A percentile compares a stretch with the other conserved stretches of the same genome.
These are phyloP conservation scores for Rhinocladiella similis DNA, from an alignment of 2,329 filamentous ascomycete genomes.

Conservation along the genomic window DNA sequence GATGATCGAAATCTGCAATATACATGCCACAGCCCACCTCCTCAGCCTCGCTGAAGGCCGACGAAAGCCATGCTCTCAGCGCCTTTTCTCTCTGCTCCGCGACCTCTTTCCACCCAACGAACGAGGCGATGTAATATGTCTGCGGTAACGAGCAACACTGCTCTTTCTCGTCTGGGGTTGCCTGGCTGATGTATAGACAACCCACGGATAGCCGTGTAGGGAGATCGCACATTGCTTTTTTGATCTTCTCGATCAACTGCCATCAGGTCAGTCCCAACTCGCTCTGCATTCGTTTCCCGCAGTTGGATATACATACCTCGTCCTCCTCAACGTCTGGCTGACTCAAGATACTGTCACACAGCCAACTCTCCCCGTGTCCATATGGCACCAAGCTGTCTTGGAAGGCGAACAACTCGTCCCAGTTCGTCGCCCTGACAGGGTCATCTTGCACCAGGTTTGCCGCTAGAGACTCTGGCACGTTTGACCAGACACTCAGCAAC, in stretches of 20 bases:
- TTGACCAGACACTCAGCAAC: not conserved
- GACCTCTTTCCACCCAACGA: slow-evolving; percentile 1
- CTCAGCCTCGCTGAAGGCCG: not conserved
- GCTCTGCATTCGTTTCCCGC: not conserved
- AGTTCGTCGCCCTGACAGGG: not conserved
- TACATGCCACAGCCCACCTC: slow-evolving; percentile 1
- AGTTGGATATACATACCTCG: not conserved
- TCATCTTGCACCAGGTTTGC: not conserved
- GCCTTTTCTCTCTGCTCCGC: not conserved
- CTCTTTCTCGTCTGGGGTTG: not conserved
- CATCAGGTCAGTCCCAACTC: not conserved
- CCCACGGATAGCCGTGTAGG: slow-evolving; percentile 2
- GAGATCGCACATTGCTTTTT: slow-evolving; percentile 1
- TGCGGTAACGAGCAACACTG: not conserved
- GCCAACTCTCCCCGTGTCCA: not conserved
- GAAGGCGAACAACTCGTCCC: slow-evolving; percentile 1
- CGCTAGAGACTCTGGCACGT: not conserved
- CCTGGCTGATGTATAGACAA: not conserved
- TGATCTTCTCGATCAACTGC: not conserved
- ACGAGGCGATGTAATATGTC: slow-evolving; percentile 2
- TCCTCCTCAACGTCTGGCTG: not conserved
- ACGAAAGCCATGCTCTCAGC: not conserved
- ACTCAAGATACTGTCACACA: not conserved
- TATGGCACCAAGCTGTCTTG: not conserved
- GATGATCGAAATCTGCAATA: slow-evolving; percentile 6